A percentile compares a stretch with the other conserved stretches of the same genome.
Conservation (phyloP, 2,329 filamentous ascomycete genomes). For the Myriosclerotinia scirpicola region DNA sequence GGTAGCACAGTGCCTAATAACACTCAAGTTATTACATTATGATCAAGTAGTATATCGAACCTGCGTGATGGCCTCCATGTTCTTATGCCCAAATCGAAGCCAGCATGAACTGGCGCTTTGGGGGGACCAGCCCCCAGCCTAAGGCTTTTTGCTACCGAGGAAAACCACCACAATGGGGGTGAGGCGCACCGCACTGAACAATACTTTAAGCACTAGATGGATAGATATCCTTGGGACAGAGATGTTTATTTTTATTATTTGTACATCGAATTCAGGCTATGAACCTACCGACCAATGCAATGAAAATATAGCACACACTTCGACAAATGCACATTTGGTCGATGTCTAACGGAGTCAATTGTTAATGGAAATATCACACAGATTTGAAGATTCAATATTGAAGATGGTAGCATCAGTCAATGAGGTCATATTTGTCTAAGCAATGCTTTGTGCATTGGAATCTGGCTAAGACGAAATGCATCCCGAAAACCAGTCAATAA, state of each 20-base stretch:
- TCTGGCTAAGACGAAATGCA: slow-evolving; percentile 23
- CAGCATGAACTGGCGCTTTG: background rate
- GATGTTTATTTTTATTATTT: too few species aligned
- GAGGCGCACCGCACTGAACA: too few species aligned
- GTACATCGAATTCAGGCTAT: too few species aligned
- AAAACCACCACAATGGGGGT: too few species aligned
- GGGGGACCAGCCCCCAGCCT: too few species aligned
- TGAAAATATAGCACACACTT: background rate
- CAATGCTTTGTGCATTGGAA: slow-evolving; percentile 23
- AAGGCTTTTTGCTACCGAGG: too few species aligned
- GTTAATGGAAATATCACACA: background rate
- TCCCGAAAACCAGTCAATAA: slow-evolving; percentile 23
- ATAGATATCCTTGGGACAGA: too few species aligned
- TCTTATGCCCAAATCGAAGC: background rate
- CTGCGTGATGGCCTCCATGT: background rate
- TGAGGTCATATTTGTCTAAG: slow-evolving; percentile 24
- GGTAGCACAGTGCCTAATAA: background rate
- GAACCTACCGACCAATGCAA: background rate
- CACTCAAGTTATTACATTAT: background rate
- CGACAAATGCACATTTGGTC: background rate
- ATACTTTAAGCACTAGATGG: too few species aligned
- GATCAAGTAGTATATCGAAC: background rate
- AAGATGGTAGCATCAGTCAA: slow-evolving; percentile 18
- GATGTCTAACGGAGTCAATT: background rate
- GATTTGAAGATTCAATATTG: background rate